Conservation (phyloP, 768 basidiomycete genomes). For the Lentinula edodes region DNA sequence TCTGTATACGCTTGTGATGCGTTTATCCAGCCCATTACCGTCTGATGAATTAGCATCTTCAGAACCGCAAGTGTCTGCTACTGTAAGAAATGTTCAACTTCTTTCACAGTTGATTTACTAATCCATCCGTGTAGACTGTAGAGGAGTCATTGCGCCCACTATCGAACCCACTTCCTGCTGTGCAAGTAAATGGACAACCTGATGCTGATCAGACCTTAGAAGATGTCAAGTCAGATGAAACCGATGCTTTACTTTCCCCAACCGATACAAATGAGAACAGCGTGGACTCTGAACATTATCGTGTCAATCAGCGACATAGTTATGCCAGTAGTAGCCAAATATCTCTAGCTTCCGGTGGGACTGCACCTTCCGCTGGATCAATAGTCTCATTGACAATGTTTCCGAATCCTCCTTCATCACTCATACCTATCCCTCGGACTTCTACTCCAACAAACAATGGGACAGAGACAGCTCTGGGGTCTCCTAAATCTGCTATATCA, state of each 20-base stretch:
- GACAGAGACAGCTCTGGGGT: neutral
- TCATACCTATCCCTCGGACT: neutral
- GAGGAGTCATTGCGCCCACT: neutral
- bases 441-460: neutral
- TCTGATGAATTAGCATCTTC: neutral
- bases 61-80: neutral
- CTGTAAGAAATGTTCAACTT: neutral
- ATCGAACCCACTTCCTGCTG: neutral
- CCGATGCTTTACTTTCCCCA: neutral
- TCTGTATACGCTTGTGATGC: conserved; percentile 26
- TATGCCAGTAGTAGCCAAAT: neutral
- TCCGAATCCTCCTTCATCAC: neutral
- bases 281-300: neutral
- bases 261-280: neutral
- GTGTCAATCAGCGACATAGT: neutral
- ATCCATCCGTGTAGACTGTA: neutral
- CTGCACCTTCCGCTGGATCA: neutral
- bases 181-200: neutral
- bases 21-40: conserved; percentile 6
- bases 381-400: conserved; percentile 5
- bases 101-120: neutral
- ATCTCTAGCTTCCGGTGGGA: neutral
- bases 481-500: neutral
- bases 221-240: neutral
- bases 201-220: neutral